A percentile compares a stretch with the other conserved stretches of the same genome.
Evolutionary conservation across 208 protist genomes (phyloP).

Genomic region (Borovskyia barvae): DNA sequence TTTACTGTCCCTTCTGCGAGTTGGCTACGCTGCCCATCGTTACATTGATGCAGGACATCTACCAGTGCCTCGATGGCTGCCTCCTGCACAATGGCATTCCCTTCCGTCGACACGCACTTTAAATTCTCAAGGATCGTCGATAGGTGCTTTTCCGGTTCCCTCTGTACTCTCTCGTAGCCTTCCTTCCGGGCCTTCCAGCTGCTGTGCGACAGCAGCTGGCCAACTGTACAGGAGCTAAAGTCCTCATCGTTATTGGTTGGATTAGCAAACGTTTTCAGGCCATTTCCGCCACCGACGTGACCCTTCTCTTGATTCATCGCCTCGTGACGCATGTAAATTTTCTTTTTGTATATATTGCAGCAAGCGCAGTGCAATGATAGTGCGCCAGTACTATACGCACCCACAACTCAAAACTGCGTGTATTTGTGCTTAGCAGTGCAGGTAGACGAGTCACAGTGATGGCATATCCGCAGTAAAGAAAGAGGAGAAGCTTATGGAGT

Average conservation of each 20-base stretch:
- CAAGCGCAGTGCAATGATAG: too few relatives aligned
- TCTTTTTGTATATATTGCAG: too few relatives aligned
- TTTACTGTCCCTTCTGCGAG: constrained; percentile 38
- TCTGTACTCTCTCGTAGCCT: constrained; percentile 52
- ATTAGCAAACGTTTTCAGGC: constrained; percentile 16
- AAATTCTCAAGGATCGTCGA: constrained; percentile 36
- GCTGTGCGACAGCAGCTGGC: constrained; percentile 46
- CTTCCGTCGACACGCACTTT: constrained; percentile 37
- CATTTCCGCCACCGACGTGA: constrained; percentile 32
- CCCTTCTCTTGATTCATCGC: constrained; percentile 43
- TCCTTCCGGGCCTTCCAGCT: constrained; percentile 82
- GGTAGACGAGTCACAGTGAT: too few relatives aligned
- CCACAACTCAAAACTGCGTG: too few relatives aligned
- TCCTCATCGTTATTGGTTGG: constrained; percentile 29
- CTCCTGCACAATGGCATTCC: constrained; percentile 64
- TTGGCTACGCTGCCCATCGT: constrained; percentile 31
- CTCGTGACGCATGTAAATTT: too few relatives aligned
- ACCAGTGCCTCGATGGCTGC: constrained; percentile 55
- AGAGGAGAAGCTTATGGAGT: too few relatives aligned
- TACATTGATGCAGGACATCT: constrained; percentile 37
- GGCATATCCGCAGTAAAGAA: too few relatives aligned
- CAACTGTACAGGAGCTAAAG: constrained; percentile 45
- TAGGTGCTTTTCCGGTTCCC: constrained; percentile 27
- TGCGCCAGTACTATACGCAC: too few relatives aligned
- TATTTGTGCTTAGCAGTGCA: too few relatives aligned